Evolutionary conservation across 2,329 filamentous ascomycete species (phyloP).

Genomic region (Exophiala alcalophila): DNA sequence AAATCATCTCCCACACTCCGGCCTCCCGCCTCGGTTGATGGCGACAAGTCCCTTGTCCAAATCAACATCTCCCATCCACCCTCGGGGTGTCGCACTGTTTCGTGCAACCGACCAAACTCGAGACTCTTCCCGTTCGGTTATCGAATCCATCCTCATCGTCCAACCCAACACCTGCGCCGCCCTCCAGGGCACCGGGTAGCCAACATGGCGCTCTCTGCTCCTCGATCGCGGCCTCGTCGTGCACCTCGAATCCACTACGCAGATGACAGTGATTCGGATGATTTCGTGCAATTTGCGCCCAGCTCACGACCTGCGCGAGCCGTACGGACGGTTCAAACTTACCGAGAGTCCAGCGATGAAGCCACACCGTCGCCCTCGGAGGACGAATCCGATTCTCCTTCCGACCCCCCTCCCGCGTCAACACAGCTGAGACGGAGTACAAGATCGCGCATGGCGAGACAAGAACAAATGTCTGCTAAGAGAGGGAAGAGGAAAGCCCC

Average conservation of each 20-base stretch:
- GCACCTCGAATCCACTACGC: slow-evolving; percentile 15
- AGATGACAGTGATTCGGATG: slow-evolving; percentile 17
- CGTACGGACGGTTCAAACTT: slow-evolving; percentile 19
- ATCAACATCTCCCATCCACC: no score
- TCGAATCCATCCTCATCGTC: no score
- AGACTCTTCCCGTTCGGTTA: no score
- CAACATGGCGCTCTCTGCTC: slow-evolving; percentile 5
- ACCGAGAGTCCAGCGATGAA: slow-evolving; percentile 21
- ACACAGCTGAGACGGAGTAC: slow-evolving; percentile 4
- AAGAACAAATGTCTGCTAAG: background rate
- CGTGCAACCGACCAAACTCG: no score
- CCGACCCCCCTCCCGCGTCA: slow-evolving; percentile 1
- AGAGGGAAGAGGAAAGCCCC: slow-evolving; percentile 4
- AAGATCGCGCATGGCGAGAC: slow-evolving; percentile 1
- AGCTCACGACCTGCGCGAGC: slow-evolving; percentile 14
- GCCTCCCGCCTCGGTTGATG: no score
- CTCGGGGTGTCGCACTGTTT: no score
- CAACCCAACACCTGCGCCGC: background rate
- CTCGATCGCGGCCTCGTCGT: slow-evolving; percentile 13
- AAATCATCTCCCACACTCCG: no score
- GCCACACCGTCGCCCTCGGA: slow-evolving; percentile 3
- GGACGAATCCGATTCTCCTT: slow-evolving; percentile 7
- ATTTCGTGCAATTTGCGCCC: slow-evolving; percentile 2
- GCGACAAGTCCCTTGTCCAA: no score
- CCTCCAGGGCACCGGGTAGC: background rate